Conservation (phyloP, 208 protist genomes). For the Acanthamoeba lenticulata region DNA sequence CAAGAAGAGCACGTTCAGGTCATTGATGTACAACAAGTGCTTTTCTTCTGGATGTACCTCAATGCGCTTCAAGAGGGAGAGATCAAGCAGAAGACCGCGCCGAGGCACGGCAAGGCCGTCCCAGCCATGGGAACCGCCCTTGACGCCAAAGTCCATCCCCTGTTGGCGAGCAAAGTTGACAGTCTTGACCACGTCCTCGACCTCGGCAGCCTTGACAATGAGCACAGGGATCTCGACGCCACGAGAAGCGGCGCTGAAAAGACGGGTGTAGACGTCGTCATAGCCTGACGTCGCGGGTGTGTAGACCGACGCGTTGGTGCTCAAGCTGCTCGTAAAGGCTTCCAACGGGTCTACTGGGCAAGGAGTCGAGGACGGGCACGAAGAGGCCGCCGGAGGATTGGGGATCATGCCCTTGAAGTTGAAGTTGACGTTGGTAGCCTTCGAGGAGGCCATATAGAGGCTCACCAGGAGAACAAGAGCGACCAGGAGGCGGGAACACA, state of each 20-base stretch:
- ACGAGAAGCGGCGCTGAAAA: neutral
- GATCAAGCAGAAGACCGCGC: neutral
- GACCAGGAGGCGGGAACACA: too few species aligned
- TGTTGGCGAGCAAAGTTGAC: constrained; percentile 40
- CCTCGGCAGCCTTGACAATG: constrained; percentile 31
- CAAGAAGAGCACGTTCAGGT: too few species aligned
- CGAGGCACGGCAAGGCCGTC: neutral
- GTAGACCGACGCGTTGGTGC: neutral
- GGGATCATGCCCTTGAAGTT: neutral
- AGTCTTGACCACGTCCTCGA: constrained; percentile 5
- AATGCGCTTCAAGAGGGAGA: neutral
- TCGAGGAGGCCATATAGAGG: too few species aligned
- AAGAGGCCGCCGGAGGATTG: neutral
- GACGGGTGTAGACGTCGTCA: neutral
- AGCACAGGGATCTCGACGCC: constrained; percentile 1
- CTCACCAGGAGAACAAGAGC: too few species aligned
- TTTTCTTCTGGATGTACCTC: neutral
- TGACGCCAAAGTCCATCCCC: neutral
- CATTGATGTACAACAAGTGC: neutral
- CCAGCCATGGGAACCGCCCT: neutral
- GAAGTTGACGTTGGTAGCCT: neutral
- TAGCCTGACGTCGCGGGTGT: neutral
- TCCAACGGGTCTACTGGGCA: neutral
- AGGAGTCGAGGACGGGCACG: too few species aligned
- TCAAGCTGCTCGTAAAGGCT: neutral